A percentile compares a stretch with the other conserved stretches of the same genome.
Evolutionary conservation across 129 eudicot species (phyloP).

Genomic region (Daucus carota): DNA sequence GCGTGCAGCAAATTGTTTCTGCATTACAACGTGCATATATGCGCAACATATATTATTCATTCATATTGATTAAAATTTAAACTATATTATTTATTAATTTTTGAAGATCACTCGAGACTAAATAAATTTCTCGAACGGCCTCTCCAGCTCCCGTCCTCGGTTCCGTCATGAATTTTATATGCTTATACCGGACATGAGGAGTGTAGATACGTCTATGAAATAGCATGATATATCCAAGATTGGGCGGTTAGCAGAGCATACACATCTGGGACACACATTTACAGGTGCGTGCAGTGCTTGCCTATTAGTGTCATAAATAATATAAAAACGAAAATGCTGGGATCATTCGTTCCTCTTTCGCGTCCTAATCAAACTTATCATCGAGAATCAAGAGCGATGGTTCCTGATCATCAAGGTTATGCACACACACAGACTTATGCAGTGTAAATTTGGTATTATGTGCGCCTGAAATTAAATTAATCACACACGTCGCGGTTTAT

Average conservation of each 20-base stretch:
- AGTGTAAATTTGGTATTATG: background rate
- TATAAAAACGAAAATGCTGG: background rate
- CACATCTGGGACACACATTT: background rate
- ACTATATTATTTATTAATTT: no score
- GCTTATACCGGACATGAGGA: no score
- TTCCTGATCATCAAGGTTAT: background rate
- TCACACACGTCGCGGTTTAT: background rate
- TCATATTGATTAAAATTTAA: no score
- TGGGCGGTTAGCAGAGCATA: background rate
- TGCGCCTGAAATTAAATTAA: background rate
- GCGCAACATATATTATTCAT: no score
- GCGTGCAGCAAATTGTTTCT: no score
- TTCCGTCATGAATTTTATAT: no score
- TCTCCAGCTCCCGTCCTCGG: no score
- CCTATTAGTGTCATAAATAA: background rate
- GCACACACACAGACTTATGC: background rate
- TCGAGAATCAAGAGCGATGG: conserved; percentile 1
- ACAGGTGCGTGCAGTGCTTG: background rate
- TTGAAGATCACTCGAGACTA: no score
- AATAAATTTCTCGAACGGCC: no score
- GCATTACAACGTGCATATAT: no score
- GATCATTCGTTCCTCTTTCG: conserved; percentile 1
- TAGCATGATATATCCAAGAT: background rate
- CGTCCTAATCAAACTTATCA: background rate
- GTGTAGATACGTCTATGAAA: no score